Evolutionary conservation across 257 asterid species (phyloP).

Genomic region (Paulownia fortunei): DNA sequence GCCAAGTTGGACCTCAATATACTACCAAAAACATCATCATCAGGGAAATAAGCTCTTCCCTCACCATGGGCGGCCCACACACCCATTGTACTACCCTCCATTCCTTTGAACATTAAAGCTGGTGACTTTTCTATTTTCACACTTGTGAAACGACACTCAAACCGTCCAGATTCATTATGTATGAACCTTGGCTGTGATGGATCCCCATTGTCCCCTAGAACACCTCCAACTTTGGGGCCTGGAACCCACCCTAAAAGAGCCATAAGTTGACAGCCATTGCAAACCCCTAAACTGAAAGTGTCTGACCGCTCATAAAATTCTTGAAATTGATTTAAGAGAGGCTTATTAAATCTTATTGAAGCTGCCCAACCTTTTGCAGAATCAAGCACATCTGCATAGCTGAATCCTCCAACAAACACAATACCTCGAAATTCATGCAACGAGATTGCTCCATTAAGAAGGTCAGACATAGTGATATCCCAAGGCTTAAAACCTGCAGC

Average conservation of each 20-base stretch:
- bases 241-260: constrained; percentile 97
- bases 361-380: constrained; percentile 99
- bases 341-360: constrained; percentile 78
- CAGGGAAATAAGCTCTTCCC: constrained; percentile 89
- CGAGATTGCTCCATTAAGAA: constrained; percentile 60
- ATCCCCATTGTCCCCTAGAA: constrained; percentile 64
- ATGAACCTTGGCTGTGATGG: constrained; percentile 87
- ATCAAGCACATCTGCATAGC: constrained; percentile 95
- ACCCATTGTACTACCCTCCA: constrained; percentile 89
- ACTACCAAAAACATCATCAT: constrained; percentile 44
- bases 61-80: constrained; percentile 99
- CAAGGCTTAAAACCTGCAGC: constrained; percentile 97
- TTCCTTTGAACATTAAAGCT: constrained; percentile 83
- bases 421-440: constrained; percentile 69
- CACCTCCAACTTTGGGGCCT: constrained; percentile 81
- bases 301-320: constrained; percentile 74
- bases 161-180: constrained; percentile 84
- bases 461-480: constrained; percentile 97
- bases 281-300: constrained; percentile 93
- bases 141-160: constrained; percentile 88
- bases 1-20: constrained; percentile 63
- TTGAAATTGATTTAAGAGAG: constrained; percentile 76
- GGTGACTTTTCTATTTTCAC: constrained; percentile 82
- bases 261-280: constrained; percentile 98
- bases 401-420: constrained; percentile 92